A percentile compares a stretch with the other conserved stretches of the same genome.
These are phyloP conservation scores for Tetracladium marchalianum DNA, from an alignment of 495 filamentous ascomycete genomes.

Conservation along the genomic window DNA sequence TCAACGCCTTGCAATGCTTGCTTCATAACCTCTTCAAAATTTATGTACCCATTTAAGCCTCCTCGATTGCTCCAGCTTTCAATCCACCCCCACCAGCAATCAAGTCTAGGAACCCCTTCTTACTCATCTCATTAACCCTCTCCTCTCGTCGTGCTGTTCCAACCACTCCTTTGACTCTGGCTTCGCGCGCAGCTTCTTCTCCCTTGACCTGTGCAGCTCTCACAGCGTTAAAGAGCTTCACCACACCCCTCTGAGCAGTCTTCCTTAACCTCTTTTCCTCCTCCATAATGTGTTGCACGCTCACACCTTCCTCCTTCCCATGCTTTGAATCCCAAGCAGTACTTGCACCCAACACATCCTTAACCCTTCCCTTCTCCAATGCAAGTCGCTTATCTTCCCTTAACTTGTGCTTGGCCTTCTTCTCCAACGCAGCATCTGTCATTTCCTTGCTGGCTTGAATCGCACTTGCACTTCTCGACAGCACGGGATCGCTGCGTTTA, in stretches of 20 bases:
- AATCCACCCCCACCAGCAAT: conserved; percentile 56
- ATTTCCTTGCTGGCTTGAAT: conserved; percentile 53
- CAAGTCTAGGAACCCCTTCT: conserved; percentile 88
- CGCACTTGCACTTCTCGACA: conserved; percentile 66
- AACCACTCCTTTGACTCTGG: conserved; percentile 61
- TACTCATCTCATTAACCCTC: conserved; percentile 86
- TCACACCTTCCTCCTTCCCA: conserved; percentile 29
- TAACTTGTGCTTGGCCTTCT: conserved; percentile 66
- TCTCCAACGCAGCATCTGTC: conserved; percentile 66
- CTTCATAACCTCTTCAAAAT: background rate
- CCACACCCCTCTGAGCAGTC: conserved; percentile 81
- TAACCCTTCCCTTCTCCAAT: conserved; percentile 77
- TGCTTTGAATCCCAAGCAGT: conserved; percentile 32
- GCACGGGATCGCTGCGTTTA: conserved; percentile 76
- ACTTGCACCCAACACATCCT: conserved; percentile 58
- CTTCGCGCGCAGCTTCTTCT: conserved; percentile 59
- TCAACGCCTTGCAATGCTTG: conserved; percentile 10
- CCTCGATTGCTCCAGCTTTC: conserved; percentile 40
- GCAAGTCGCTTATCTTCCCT: conserved; percentile 73
- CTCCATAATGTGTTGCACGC: conserved; percentile 52
- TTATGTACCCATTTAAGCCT: conserved; percentile 26
- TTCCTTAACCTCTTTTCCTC: conserved; percentile 74
- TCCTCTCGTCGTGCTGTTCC: conserved; percentile 67
- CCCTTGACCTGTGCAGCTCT: conserved; percentile 82
- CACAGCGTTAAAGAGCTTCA: conserved; percentile 94